Conservation (phyloP, 164 flowering plant species). For the Pachysandra terminalis region DNA sequence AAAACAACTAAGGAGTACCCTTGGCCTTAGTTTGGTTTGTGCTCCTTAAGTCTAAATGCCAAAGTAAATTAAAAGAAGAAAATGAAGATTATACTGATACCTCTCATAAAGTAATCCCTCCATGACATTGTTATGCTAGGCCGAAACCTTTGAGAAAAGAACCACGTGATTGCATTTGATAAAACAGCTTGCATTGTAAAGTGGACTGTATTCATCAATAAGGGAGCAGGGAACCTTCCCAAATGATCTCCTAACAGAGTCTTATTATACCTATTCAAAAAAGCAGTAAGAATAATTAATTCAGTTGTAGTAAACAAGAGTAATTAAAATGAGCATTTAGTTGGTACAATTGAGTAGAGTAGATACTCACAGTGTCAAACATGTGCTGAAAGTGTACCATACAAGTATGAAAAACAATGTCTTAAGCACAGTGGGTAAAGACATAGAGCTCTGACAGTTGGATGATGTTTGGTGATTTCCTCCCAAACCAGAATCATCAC, state of each 20-base stretch:
- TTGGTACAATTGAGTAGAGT: conserved; percentile 1
- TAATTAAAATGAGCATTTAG: neutral
- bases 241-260: conserved; percentile 82
- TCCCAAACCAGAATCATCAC: conserved; percentile 19
- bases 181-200: conserved; percentile 93
- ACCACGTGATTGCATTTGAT: conserved; percentile 66
- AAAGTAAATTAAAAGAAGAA: conserved; percentile 3
- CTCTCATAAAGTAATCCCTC: conserved; percentile 83
- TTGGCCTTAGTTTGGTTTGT: neutral
- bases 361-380: conserved; percentile 82
- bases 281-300: neutral
- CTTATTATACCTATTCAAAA: conserved; percentile 75
- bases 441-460: conserved; percentile 26
- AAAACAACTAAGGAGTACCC: neutral
- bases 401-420: conserved; percentile 72
- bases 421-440: conserved; percentile 58
- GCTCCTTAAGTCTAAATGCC: neutral
- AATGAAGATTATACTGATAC: conserved; percentile 32
- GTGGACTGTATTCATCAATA: conserved; percentile 94
- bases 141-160: conserved; percentile 64
- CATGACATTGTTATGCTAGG: conserved; percentile 71
- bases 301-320: conserved; percentile 2
- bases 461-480: conserved; percentile 15
- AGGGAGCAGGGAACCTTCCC: conserved; percentile 97
- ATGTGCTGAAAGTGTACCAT: conserved; percentile 89